phyloP scores from a whole-genome alignment of 805 yeast genomes.

The Barnettozyma sucrosica region DNA sequence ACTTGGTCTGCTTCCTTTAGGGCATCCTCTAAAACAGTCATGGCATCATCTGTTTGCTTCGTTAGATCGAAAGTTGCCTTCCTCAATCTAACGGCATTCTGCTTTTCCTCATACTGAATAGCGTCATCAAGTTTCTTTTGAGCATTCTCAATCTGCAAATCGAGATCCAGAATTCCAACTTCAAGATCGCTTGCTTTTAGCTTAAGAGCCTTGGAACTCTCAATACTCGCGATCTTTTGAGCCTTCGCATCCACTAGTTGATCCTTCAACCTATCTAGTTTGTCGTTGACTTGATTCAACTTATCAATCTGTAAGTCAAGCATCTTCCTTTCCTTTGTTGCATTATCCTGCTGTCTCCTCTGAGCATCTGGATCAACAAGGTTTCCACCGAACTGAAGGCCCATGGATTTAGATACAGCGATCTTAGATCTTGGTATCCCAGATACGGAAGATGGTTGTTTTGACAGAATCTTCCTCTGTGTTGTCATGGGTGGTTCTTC shows the following conservation, averaged over 20 bases:
- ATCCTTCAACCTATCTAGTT: slow-evolving; percentile 5
- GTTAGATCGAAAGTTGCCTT: slow-evolving; percentile 27
- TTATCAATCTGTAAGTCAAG: slow-evolving; percentile 11
- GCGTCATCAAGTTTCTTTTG: slow-evolving; percentile 3
- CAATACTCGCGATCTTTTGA: slow-evolving; percentile 1
- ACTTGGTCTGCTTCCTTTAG: slow-evolving; percentile 25
- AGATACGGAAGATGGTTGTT: not conserved
- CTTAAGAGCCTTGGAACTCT: slow-evolving; percentile 9
- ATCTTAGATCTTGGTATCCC: not conserved
- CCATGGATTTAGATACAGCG: not conserved
- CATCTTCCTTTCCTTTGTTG: slow-evolving; percentile 9
- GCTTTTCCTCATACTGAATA: slow-evolving; percentile 13
- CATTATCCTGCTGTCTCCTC: slow-evolving; percentile 11
- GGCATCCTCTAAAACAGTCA: slow-evolving; percentile 22
- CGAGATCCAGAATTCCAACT: slow-evolving; percentile 12
- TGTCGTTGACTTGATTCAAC: slow-evolving; percentile 7
- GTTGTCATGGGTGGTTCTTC: not conserved
- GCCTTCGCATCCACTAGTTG: slow-evolving; percentile 8
- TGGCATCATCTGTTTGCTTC: slow-evolving; percentile 31
- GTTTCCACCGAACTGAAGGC: not conserved
- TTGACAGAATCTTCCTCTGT: not conserved
- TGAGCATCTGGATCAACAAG: slow-evolving; percentile 5
- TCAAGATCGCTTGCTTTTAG: slow-evolving; percentile 14
- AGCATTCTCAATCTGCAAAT: slow-evolving; percentile 8
- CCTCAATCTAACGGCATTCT: slow-evolving; percentile 19